Conservation (phyloP, 1,284 basidiomycete genomes). For the Sphaerobolus stellatus region DNA sequence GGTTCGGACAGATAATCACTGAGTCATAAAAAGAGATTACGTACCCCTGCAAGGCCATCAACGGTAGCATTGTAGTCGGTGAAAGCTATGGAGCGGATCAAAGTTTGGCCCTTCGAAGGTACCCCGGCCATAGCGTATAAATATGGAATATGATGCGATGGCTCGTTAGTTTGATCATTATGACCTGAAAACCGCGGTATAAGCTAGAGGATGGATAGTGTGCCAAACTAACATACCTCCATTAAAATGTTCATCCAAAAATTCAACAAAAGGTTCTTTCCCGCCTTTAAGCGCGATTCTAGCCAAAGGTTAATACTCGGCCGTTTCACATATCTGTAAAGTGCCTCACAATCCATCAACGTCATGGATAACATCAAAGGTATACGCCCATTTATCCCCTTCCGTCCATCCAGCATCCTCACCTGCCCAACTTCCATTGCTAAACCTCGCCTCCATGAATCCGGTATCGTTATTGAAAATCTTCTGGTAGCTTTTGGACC, state of each 20-base stretch:
- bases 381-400: conserved; percentile 84
- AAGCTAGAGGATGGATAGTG: not conserved
- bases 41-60: conserved; percentile 66
- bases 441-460: conserved; percentile 79
- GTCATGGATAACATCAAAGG: conserved; percentile 75
- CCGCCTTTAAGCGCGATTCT: conserved; percentile 63
- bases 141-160: conserved; percentile 82
- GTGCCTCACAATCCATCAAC: conserved; percentile 48
- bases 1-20: not conserved
- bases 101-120: conserved; percentile 66
- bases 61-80: conserved; percentile 68
- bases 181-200: conserved; percentile 48
- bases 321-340: not conserved
- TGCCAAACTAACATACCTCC: conserved; percentile 41
- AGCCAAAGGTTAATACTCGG: not conserved
- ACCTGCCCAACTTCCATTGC: conserved; percentile 72
- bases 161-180: conserved; percentile 85
- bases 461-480: conserved; percentile 74
- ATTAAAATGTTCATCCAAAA: conserved; percentile 75
- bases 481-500: conserved; percentile 55
- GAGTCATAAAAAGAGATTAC: conserved; percentile 16
- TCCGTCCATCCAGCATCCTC: conserved; percentile 74
- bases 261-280: conserved; percentile 58
- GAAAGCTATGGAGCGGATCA: conserved; percentile 64
- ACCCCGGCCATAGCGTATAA: conserved; percentile 72